Conservation (phyloP, 257 asterid genomes). For the Capsicum chinense region DNA sequence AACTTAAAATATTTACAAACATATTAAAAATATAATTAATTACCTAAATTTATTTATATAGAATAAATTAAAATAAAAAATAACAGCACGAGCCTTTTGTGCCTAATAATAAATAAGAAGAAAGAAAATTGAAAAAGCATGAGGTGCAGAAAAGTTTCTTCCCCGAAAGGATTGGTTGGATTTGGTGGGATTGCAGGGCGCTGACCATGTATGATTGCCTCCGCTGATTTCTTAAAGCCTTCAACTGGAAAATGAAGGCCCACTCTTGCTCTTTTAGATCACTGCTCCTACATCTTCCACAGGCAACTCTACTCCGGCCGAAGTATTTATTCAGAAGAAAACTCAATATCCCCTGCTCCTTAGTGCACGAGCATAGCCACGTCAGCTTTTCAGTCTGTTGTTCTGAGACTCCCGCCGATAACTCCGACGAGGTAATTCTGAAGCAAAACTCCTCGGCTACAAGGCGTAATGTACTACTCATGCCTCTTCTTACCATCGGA, state of each 20-base stretch:
- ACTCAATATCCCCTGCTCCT: slow-evolving; percentile 34
- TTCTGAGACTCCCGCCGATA: slow-evolving; percentile 38
- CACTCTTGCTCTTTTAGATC: slow-evolving; percentile 29
- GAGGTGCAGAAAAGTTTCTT: neutral
- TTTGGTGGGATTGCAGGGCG: slow-evolving; percentile 22
- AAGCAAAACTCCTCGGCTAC: slow-evolving; percentile 25
- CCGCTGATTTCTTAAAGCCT: neutral
- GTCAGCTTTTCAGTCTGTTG: slow-evolving; percentile 46
- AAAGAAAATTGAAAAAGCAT: neutral
- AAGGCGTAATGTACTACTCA: slow-evolving; percentile 63
- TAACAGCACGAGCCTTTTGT: too few species aligned
- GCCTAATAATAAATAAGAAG: neutral
- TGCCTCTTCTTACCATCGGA: slow-evolving; percentile 66
- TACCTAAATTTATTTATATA: too few species aligned
- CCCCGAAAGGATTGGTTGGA: neutral
- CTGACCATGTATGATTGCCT: slow-evolving; percentile 24
- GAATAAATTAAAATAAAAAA: too few species aligned
- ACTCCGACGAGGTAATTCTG: slow-evolving; percentile 30
- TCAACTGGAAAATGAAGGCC: slow-evolving; percentile 41
- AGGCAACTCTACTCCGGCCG: slow-evolving; percentile 24
- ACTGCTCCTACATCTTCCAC: neutral
- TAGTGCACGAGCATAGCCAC: slow-evolving; percentile 32
- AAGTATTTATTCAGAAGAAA: neutral
- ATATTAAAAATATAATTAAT: too few species aligned
- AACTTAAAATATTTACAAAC: too few species aligned